These are phyloP conservation scores for Vicia sativa DNA, from an alignment of 306 rosid species.

Conservation along the genomic window DNA sequence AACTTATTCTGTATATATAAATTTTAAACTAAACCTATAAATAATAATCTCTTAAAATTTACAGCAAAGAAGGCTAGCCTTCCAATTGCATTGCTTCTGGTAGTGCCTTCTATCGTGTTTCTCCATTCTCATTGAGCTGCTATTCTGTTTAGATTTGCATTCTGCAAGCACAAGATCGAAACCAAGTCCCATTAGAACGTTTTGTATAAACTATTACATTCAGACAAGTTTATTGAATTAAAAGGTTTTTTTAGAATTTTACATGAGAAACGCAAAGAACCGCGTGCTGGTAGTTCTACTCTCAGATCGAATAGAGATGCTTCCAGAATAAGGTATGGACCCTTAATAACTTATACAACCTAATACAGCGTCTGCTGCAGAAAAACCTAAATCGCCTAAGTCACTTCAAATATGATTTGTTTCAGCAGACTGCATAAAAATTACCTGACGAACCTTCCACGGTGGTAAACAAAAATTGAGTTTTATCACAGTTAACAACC, in stretches of 20 bases:
- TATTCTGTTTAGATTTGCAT: slow-evolving; percentile 75
- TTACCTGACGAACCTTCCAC: no score
- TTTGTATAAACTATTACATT: not conserved
- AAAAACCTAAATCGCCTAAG: no score
- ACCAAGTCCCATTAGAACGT: not conserved
- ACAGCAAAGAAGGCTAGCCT: slow-evolving; percentile 77
- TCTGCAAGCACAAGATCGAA: slow-evolving; percentile 51
- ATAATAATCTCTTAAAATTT: slow-evolving; percentile 61
- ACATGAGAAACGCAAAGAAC: slow-evolving; percentile 94
- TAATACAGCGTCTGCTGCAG: no score
- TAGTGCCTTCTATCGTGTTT: slow-evolving; percentile 59
- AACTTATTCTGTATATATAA: slow-evolving; percentile 38
- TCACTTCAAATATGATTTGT: no score
- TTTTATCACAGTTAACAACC: no score
- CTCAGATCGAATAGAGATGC: slow-evolving; percentile 86
- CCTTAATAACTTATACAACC: no score
- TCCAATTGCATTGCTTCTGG: slow-evolving; percentile 69
- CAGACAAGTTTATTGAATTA: not conserved
- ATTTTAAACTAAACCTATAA: slow-evolving; percentile 51
- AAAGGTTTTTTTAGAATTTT: slow-evolving; percentile 31
- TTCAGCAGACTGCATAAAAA: no score
- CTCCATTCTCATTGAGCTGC: slow-evolving; percentile 89
- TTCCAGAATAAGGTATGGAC: no score
- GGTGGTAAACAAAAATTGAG: no score
- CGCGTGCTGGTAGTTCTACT: slow-evolving; percentile 97